Percentiles rank a stretch among this genome's conserved stretches.
Conservation (phyloP, 2,329 filamentous ascomycete species). For the Stemphylium beticola region DNA sequence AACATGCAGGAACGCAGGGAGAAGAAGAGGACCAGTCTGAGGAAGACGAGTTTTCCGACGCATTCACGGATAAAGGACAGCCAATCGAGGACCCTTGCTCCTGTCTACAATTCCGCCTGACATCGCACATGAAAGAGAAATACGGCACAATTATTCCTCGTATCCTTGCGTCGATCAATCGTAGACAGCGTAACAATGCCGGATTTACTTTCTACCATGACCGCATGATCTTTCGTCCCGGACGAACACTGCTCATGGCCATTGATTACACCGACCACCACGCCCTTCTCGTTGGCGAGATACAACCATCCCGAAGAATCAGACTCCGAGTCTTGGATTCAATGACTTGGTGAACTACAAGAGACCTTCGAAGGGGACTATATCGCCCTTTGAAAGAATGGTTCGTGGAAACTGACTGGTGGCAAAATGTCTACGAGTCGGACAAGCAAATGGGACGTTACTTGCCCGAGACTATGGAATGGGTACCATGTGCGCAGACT, state of each 20-base stretch:
- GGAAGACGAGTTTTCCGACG: constrained; percentile 5
- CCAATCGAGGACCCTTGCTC: not conserved
- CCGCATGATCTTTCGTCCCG: not conserved
- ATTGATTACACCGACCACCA: not conserved
- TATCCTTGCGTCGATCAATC: constrained; percentile 14
- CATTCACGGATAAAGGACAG: constrained; percentile 1
- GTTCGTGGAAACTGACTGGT: not conserved
- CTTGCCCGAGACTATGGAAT: not conserved
- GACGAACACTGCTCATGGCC: constrained; percentile 12
- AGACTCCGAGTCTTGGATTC: constrained; percentile 15
- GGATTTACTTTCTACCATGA: constrained; percentile 13
- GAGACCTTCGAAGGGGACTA: not conserved
- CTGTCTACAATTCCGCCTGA: constrained; percentile 1
- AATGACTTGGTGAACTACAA: constrained; percentile 6
- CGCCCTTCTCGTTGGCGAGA: constrained; percentile 1
- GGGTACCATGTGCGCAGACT: constrained; percentile 10
- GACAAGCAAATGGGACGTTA: not conserved
- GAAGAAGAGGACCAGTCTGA: not conserved
- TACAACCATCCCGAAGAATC: constrained; percentile 1
- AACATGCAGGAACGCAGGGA: no score
- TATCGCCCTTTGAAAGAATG: not conserved
- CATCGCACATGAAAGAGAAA: not conserved
- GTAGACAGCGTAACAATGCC: constrained; percentile 2
- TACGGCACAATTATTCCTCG: constrained; percentile 7
- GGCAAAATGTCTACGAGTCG: not conserved